Base-by-base conservation (phyloP, 2,329 filamentous ascomycete genomes). In the Ambrosiella cleistominuta region DNA sequence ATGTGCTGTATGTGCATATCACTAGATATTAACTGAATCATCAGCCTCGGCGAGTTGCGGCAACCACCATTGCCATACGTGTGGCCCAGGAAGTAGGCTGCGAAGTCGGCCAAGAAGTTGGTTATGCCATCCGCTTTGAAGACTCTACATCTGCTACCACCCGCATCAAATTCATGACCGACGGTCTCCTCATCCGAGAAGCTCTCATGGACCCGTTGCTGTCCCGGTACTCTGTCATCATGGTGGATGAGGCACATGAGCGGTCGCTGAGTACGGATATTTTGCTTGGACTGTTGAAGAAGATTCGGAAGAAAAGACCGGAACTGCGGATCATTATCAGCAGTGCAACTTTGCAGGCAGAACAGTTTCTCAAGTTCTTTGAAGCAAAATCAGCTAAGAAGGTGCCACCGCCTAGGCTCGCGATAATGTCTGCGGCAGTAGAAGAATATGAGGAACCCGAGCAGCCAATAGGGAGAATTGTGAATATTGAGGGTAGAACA, bases 161-260 rank as follows among this genome's bases (percentile, higher is more conserved):
- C 0, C 81, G 81, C 56, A 91, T 98, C 72, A 96, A 98, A 68
- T 97, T 97, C 66, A 72, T 97, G 62, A 98, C 91, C 0, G 93
- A 98, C 71, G 91, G 91, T 0, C 75, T 98, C 54, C 77, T 98
- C 38, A 81, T 98, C 57, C 77, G 91, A 65, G 93, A 98, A 70
- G 93, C 91, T 36, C 77, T 98, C 3, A 87, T 96, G 2, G 93
- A 98, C 69, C 93, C 93, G 11, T 72, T 97, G 2, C 72, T 98
- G 40, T 93, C 87, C 17, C 80, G 88, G 9, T 98, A 98, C 68
- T 94, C 89, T 0, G 85, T 95, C 50, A 88, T 98, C 64, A 96
- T 98, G 88, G 86, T 98, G 7, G 93, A 98, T 67, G 91, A 97
- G 70, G 93, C 91, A 6, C 93, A 98, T 67, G 91, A 97, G 70